Base-by-base conservation (phyloP, 768 basidiomycete species). In the Multifurca ochricompacta region DNA sequence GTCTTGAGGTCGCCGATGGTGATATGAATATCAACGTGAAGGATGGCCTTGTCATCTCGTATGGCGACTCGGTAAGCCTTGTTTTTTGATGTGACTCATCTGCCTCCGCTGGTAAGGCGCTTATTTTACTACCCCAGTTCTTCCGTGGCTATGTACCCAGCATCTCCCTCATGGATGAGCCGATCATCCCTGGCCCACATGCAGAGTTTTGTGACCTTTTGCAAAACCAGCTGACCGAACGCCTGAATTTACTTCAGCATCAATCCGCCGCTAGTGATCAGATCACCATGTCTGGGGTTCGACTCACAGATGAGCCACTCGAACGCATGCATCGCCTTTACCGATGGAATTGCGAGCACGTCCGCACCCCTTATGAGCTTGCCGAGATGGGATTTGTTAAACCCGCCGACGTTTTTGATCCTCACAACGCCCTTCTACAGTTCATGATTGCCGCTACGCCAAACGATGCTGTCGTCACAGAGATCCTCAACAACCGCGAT, bases 11-110 rank as follows among this genome's bases (percentile, higher is more conserved):
- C 14, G 77, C 79, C 10, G 91, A 96, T 63, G 90, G 88, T 27
- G 87, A 96, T 69, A 80, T 96, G 73, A 97, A 97, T 68, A 71
- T 99, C 65, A 96, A 97, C 73, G 74, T 97, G 69, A 84, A 51
- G 43, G 49, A 19, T 23, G 43, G 42, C 36, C 28, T 31, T 1
- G 43, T 56, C 28, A 51, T 56, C 37, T 56, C 54, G 21, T 56
- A 51, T 4, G 54, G 54, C n/a, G 48, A 56, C 54, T 56, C 54
- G 48, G 54, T 56, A 25, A 46, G 54, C n/a, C 6, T 48, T n/a
- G 16, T 37, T 9, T 4, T 42, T 16, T 10, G 11, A 25, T n/a
- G 84, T 70, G 79, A 87, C 51, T 50, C 31, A 39, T 5, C 4
- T 51, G 0, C 18, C 36, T 19, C 1, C 19, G 18, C 13, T 18